Evolutionary conservation across 306 rosid genomes (phyloP).

Genomic region (Senna tora): DNA sequence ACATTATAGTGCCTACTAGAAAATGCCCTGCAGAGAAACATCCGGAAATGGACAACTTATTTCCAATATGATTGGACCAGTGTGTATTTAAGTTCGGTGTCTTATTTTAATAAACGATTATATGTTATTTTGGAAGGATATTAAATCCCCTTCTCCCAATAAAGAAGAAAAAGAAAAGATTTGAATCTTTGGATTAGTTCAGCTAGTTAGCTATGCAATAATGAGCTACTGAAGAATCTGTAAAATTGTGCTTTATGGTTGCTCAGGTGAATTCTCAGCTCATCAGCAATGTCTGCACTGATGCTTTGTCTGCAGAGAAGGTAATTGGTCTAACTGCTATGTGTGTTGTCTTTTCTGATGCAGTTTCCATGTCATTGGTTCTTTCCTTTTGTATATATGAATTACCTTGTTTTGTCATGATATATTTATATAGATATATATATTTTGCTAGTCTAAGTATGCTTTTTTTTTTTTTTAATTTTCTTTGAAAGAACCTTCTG

Average conservation of each 20-base stretch:
- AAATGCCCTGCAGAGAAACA: neutral
- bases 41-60: neutral
- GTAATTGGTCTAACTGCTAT: slow-evolving; percentile 40
- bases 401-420: neutral
- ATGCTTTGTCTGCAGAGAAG: slow-evolving; percentile 98
- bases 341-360: neutral
- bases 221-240: slow-evolving; percentile 5
- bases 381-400: neutral
- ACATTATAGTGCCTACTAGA: neutral
- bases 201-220: slow-evolving; percentile 31
- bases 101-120: neutral
- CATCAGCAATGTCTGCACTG: slow-evolving; percentile 94
- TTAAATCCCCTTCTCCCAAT: neutral
- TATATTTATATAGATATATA: neutral
- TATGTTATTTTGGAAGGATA: neutral
- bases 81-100: neutral
- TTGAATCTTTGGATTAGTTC: neutral
- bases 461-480: neutral
- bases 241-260: slow-evolving; percentile 21
- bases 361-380: neutral
- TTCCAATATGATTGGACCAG: neutral
- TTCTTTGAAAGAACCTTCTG: neutral
- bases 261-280: slow-evolving; percentile 93
- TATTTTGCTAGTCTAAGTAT: neutral
- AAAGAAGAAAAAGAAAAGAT: neutral